Conservation (phyloP, 1,284 basidiomycete genomes). For the Polyporus tsugae region DNA sequence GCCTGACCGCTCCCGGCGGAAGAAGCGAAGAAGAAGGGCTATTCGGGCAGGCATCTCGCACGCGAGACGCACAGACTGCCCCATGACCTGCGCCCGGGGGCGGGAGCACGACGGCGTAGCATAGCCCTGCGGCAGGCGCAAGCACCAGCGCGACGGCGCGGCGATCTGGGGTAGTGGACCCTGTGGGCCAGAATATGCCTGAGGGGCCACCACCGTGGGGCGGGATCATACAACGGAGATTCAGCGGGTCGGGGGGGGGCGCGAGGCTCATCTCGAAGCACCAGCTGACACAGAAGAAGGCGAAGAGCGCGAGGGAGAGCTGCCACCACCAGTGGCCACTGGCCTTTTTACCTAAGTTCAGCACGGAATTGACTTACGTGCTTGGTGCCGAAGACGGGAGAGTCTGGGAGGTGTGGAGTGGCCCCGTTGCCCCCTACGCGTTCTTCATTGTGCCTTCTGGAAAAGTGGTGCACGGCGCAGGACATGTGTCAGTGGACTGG, state of each 20-base stretch:
- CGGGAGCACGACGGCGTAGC: conserved; percentile 24
- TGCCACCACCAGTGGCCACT: conserved; percentile 1
- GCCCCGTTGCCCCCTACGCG: conserved; percentile 8
- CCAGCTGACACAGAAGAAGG: conserved; percentile 25
- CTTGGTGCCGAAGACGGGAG: conserved; percentile 13
- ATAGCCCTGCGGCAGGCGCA: conserved; percentile 11
- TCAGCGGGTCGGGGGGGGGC: conserved; percentile 21
- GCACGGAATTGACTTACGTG: conserved; percentile 5
- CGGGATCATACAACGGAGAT: conserved; percentile 18
- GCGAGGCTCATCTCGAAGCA: background rate
- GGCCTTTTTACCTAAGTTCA: conserved; percentile 13
- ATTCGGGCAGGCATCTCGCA: conserved; percentile 9
- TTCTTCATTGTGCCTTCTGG: conserved; percentile 24
- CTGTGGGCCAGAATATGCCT: background rate
- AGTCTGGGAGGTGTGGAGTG: background rate
- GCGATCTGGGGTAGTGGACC: conserved; percentile 19
- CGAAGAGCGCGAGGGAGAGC: conserved; percentile 12
- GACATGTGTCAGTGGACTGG: conserved; percentile 19
- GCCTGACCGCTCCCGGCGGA: conserved; percentile 20
- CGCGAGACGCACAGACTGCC: conserved; percentile 18
- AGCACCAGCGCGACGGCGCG: conserved; percentile 23
- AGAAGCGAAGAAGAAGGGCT: conserved; percentile 22
- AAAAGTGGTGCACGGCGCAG: conserved; percentile 28
- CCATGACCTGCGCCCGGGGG: conserved; percentile 27
- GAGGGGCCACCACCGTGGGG: background rate